Base-by-base conservation (phyloP, 2,329 filamentous ascomycete genomes). In the Neodidymelliopsis sp. region DNA sequence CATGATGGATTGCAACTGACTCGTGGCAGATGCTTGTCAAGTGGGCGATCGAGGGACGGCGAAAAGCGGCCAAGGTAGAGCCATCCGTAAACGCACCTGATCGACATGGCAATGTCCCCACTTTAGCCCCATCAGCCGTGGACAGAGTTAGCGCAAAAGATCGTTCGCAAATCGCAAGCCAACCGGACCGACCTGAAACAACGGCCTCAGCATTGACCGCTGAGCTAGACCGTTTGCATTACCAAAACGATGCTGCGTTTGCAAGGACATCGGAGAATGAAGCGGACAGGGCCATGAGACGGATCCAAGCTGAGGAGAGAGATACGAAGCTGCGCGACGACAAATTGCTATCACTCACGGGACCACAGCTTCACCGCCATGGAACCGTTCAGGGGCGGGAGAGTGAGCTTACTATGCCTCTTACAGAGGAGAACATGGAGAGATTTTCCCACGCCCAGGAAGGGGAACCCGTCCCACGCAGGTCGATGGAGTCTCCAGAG, bases 1-100 rank as follows among this genome's bases (percentile, higher is more conserved):
- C 37, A 47, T 16, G 34, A 33, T 55, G 41, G 36, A 23, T 30
- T 20, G 13, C 36, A 27, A 31, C 60, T 65, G 54, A 66, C 55
- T 42, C 37, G 43, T 19, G 34, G 27, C 36, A 63, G 63, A 65
- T 89, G 85, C 78, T 91, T 28, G 75, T 89, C 16, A 83, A 87
- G 45, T 90, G 88, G 88, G 82, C 79, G 62, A 62, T 80, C 34
- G 69, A 80, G 63, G 72, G 76, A 47, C 68, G 60, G 59, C 65
- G 68, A 54, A 72, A 71, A 53, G 54, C 62, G 51, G 68, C 67
- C 38, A 67, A 58, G 52, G 40, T 46, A 24, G 53, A 53, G 39
- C 39, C 52, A 38, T 47, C 65, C 57, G 31, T 33, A 62, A 66
- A 54, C 24, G 63, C 52, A 27, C 25, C 61, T 49, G 67, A 72